Evolutionary conservation across 495 filamentous ascomycete genomes (phyloP).

Genomic region (Saxispiralis lemnorum): DNA sequence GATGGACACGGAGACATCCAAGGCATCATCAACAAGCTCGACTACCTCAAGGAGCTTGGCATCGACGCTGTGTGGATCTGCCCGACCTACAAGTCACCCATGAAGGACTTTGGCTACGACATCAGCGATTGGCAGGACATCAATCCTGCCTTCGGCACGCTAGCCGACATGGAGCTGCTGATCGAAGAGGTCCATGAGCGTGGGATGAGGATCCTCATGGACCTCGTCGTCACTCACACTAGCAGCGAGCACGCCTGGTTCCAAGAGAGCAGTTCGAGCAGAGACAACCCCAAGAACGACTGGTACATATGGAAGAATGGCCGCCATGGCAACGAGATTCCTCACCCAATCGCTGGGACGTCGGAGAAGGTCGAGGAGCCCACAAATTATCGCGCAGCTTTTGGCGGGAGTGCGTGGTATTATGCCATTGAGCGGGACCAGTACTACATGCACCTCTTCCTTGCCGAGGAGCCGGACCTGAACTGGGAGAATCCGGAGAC

Average conservation of each 20-base stretch:
- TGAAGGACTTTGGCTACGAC: constrained; percentile 49
- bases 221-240: constrained; percentile 62
- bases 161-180: constrained; percentile 48
- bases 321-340: neutral
- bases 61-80: constrained; percentile 53
- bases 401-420: constrained; percentile 47
- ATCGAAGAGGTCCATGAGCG: constrained; percentile 36
- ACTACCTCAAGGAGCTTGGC: constrained; percentile 45
- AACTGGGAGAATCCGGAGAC: constrained; percentile 54
- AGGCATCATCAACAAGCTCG: constrained; percentile 46
- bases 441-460: constrained; percentile 56
- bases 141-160: constrained; percentile 40
- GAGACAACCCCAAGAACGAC: constrained; percentile 42
- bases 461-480: constrained; percentile 48
- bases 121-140: constrained; percentile 52
- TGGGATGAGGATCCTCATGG: constrained; percentile 54
- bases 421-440: constrained; percentile 46
- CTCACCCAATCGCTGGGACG: constrained; percentile 7
- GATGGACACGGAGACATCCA: constrained; percentile 53
- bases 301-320: constrained; percentile 61
- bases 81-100: constrained; percentile 48
- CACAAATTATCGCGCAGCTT: constrained; percentile 49
- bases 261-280: constrained; percentile 43
- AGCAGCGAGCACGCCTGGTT: constrained; percentile 48
- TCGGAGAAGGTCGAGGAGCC: constrained; percentile 46